Percentiles rank a stretch among this genome's conserved stretches.
Evolutionary conservation across 1,139 yeast genomes (phyloP).

Genomic region (Suhomyces bokatorum): DNA sequence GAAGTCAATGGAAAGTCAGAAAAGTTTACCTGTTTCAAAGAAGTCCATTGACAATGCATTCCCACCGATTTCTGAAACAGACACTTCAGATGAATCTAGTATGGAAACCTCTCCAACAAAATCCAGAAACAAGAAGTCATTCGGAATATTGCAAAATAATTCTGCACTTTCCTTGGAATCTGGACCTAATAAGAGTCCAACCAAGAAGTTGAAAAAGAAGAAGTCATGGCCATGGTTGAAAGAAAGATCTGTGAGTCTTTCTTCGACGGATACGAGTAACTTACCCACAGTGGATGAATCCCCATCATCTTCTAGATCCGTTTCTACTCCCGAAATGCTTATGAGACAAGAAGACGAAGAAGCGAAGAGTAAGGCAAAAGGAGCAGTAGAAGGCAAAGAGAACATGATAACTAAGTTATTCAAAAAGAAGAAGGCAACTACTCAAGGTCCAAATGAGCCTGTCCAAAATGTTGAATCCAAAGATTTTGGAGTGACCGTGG

Average conservation of each 20-base stretch:
- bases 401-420: conserved; percentile 47
- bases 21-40: conserved; percentile 2
- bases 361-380: not conserved
- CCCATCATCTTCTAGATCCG: conserved; percentile 29
- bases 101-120: conserved; percentile 21
- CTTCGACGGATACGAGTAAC: conserved; percentile 25
- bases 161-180: conserved; percentile 6
- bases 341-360: conserved; percentile 13
- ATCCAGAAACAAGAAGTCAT: conserved; percentile 25
- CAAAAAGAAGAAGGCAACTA: conserved; percentile 37
- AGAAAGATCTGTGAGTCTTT: conserved; percentile 36
- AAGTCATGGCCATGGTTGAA: conserved; percentile 46
- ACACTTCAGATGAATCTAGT: conserved; percentile 15
- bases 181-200: conserved; percentile 13
- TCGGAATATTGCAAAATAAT: conserved; percentile 23
- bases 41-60: conserved; percentile 10
- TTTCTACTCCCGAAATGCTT: conserved; percentile 35
- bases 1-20: conserved; percentile 5
- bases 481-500: conserved; percentile 29
- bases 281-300: conserved; percentile 25
- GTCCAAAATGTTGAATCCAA: conserved; percentile 11
- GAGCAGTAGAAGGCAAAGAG: conserved; percentile 29
- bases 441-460: conserved; percentile 3
- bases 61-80: conserved; percentile 13
- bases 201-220: conserved; percentile 34